phyloP scores from a whole-genome alignment of 2,329 filamentous ascomycete species.

The Botrytis squamosa region DNA sequence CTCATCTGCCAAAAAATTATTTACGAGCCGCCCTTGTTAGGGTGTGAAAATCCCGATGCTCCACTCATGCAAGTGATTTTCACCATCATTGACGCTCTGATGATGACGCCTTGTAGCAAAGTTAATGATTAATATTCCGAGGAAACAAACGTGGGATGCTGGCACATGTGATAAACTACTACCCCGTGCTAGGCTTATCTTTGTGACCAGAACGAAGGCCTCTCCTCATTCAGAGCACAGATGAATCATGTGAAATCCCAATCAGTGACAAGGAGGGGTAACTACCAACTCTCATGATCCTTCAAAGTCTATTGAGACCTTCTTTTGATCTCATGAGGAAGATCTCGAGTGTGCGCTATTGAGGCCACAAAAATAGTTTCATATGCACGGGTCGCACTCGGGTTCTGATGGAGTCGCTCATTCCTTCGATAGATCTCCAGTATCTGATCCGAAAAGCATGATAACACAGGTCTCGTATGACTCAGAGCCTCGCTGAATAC shows the following conservation, averaged over 20 bases:
- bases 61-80: constrained; percentile 18
- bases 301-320: background rate
- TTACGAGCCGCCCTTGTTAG: background rate
- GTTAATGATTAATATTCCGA: constrained; percentile 2
- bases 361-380: background rate
- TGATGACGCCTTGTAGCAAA: background rate
- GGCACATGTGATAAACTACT: background rate
- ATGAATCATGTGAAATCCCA: background rate
- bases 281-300: background rate
- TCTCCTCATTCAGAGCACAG: background rate
- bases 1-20: background rate
- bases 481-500: background rate
- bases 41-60: background rate
- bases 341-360: background rate
- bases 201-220: background rate
- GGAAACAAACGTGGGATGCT: background rate
- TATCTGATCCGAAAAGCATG: background rate
- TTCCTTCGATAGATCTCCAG: background rate
- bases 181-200: background rate
- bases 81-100: constrained; percentile 6
- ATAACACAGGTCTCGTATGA: background rate
- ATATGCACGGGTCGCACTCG: background rate
- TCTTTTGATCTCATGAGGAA: background rate
- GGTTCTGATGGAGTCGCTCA: background rate
- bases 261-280: background rate